These are phyloP conservation scores for Penicillium sp. DNA, from an alignment of 2,329 filamentous ascomycete species.

Conservation along the genomic window DNA sequence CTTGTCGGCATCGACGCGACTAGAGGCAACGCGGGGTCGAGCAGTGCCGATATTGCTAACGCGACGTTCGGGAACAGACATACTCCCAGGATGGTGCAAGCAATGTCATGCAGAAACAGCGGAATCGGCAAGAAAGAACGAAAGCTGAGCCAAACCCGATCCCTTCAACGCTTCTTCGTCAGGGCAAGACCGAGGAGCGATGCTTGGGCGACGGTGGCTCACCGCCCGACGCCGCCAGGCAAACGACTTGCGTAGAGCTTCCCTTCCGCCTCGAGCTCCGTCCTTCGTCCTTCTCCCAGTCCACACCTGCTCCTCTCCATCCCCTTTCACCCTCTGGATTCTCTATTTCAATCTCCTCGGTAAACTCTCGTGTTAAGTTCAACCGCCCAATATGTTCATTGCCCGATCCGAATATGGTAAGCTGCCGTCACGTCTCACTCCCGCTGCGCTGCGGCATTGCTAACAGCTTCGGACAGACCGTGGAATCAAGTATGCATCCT, in stretches of 20 bases:
- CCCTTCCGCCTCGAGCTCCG: slow-evolving; percentile 33
- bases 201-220: slow-evolving; percentile 21
- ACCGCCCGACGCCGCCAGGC: slow-evolving; percentile 30
- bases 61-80: slow-evolving; percentile 47
- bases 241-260: slow-evolving; percentile 44
- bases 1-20: slow-evolving; percentile 43
- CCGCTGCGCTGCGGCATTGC: slow-evolving; percentile 35
- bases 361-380: slow-evolving; percentile 12
- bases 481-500: slow-evolving; percentile 82
- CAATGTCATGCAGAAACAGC: slow-evolving; percentile 29
- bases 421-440: slow-evolving; percentile 42
- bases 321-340: slow-evolving; percentile 5
- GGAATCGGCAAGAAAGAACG: neutral
- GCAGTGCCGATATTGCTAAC: slow-evolving; percentile 42
- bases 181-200: slow-evolving; percentile 5
- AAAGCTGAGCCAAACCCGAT: neutral
- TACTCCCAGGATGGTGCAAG: slow-evolving; percentile 32
- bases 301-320: slow-evolving; percentile 21
- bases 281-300: slow-evolving; percentile 30
- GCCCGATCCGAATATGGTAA: slow-evolving; percentile 99
- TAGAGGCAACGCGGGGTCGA: slow-evolving; percentile 46
- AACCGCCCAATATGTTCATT: slow-evolving; percentile 87
- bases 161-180: no score
- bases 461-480: slow-evolving; percentile 48
- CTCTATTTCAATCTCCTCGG: neutral